Conservation (phyloP, 2,329 filamentous ascomycete species). For the Cordyceps cicadae region DNA sequence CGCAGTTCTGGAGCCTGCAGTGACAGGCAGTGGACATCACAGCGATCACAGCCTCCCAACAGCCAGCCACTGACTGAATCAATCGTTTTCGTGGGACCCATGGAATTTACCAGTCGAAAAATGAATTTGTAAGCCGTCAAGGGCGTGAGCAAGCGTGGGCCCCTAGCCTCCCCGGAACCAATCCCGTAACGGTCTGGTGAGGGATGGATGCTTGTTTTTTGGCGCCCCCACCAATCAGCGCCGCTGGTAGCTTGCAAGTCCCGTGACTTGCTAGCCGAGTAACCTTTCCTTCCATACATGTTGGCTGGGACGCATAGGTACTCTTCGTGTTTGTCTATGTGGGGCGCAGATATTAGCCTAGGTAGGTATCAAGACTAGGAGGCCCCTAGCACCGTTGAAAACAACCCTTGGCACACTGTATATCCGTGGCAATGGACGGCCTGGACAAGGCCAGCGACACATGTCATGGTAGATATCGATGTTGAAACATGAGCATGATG, state of each 20-base stretch:
- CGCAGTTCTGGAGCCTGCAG: no score
- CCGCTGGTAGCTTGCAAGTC: background rate
- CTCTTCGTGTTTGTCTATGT: background rate
- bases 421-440: background rate
- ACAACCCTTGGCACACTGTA: conserved; percentile 5
- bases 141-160: background rate
- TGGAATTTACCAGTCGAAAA: conserved; percentile 12
- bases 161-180: background rate
- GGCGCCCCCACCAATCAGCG: background rate
- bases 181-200: conserved; percentile 5
- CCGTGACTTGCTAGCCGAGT: background rate
- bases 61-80: background rate
- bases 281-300: background rate
- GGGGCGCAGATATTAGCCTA: background rate
- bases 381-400: conserved; percentile 2
- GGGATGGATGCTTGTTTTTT: background rate
- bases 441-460: background rate
- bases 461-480: background rate
- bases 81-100: background rate
- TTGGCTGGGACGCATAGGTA: background rate
- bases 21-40: background rate
- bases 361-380: background rate
- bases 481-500: background rate
- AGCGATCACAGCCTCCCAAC: background rate
- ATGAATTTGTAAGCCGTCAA: conserved; percentile 11